Conservation (phyloP, 2,329 filamentous ascomycete species). For the Orbilia oligospora region DNA sequence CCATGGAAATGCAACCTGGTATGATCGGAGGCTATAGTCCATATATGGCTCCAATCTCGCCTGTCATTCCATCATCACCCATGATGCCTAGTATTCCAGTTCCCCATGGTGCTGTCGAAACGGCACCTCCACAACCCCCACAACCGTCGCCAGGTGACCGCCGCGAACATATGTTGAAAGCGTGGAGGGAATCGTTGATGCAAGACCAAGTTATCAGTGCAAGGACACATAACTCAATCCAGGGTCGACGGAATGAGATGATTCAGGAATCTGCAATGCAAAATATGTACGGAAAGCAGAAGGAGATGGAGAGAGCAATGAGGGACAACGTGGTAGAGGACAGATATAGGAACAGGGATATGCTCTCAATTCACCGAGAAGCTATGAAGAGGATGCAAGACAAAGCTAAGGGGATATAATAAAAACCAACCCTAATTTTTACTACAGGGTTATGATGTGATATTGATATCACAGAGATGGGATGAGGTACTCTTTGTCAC, state of each 20-base stretch:
- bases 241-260: constrained; percentile 73
- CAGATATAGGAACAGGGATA: constrained; percentile 80
- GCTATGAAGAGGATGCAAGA: constrained; percentile 85
- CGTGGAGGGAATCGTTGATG: constrained; percentile 77
- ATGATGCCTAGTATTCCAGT: constrained; percentile 51
- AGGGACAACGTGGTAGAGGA: constrained; percentile 78
- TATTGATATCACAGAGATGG: constrained; percentile 37
- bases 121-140: constrained; percentile 51
- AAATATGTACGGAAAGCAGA: constrained; percentile 71
- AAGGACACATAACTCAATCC: constrained; percentile 69
- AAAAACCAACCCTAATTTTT: constrained; percentile 14
- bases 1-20: constrained; percentile 60
- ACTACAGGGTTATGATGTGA: constrained; percentile 3
- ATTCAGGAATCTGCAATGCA: constrained; percentile 76
- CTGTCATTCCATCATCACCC: neutral
- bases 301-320: constrained; percentile 73
- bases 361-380: constrained; percentile 82
- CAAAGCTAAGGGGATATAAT: constrained; percentile 68
- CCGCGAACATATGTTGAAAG: constrained; percentile 75
- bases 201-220: constrained; percentile 72
- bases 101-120: constrained; percentile 53
- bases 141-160: constrained; percentile 65
- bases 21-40: constrained; percentile 31
- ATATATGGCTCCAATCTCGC: constrained; percentile 17
- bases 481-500: constrained; percentile 31